Percentiles rank a stretch among this genome's conserved stretches.
These are phyloP conservation scores for Cryptosporidium bovis DNA, from an alignment of 169 alveolate species.

Conservation along the genomic window DNA sequence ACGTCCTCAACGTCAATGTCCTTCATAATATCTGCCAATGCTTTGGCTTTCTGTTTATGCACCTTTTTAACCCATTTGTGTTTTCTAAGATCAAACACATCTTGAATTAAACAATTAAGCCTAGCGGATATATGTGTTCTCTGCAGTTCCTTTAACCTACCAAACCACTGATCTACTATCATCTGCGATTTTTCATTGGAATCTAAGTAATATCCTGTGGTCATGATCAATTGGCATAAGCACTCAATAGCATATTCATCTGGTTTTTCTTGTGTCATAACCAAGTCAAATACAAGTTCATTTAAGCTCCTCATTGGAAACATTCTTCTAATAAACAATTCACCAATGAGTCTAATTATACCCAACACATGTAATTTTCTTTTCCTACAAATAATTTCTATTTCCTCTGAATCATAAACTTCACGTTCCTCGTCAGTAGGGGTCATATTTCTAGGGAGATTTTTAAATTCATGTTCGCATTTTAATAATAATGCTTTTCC, in stretches of 20 bases:
- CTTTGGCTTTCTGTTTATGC: constrained; percentile 91
- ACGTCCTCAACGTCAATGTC: constrained; percentile 90
- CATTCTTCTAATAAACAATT: constrained; percentile 87
- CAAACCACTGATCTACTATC: constrained; percentile 91
- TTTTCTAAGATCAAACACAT: constrained; percentile 88
- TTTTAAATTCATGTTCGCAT: constrained; percentile 68
- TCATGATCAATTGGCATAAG: constrained; percentile 86
- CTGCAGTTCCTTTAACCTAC: constrained; percentile 88
- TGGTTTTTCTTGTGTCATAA: constrained; percentile 87
- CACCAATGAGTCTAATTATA: constrained; percentile 90
- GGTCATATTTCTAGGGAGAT: constrained; percentile 61
- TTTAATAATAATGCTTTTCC: constrained; percentile 54
- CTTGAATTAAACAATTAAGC: constrained; percentile 89
- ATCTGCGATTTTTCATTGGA: constrained; percentile 85
- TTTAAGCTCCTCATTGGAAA: constrained; percentile 87
- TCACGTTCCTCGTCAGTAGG: constrained; percentile 69
- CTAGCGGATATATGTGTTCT: constrained; percentile 85
- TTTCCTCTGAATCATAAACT: constrained; percentile 38
- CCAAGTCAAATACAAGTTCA: constrained; percentile 89
- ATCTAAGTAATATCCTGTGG: constrained; percentile 90
- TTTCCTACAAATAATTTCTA: constrained; percentile 72
- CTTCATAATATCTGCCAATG: constrained; percentile 87
- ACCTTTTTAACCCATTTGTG: constrained; percentile 91
- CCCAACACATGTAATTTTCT: constrained; percentile 88
- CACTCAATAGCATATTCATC: constrained; percentile 91